phyloP scores from a whole-genome alignment of 1,139 yeast genomes.

The Debaryomyces robertsiae region DNA sequence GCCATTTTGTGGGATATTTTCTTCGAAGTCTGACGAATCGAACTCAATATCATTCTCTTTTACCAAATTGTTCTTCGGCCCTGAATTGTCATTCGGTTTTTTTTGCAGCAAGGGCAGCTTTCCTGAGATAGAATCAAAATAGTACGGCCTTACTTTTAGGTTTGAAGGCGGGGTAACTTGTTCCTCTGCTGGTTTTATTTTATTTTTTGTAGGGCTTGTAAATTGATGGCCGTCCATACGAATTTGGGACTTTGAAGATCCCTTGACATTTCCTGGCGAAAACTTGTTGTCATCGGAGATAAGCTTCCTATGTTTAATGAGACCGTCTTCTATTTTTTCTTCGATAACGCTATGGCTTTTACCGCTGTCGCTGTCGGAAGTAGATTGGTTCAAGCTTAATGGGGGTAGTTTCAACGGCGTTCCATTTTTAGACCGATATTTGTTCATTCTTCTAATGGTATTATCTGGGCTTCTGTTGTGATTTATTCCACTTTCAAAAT shows the following conservation, averaged over 20 bases:
- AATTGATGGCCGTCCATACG: slow-evolving; percentile 1
- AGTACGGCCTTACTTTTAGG: slow-evolving; percentile 16
- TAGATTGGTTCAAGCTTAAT: slow-evolving; percentile 10
- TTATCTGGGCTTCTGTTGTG: slow-evolving; percentile 12
- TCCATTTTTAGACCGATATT: slow-evolving; percentile 19
- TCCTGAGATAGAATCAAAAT: slow-evolving; percentile 6
- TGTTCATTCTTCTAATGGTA: slow-evolving; percentile 7
- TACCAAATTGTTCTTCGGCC: background rate
- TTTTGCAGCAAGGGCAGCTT: slow-evolving; percentile 8
- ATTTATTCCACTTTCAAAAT: background rate
- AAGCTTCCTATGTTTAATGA: slow-evolving; percentile 21
- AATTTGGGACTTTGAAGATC: background rate
- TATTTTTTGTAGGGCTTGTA: slow-evolving; percentile 4
- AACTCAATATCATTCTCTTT: slow-evolving; percentile 20
- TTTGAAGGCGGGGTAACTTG: slow-evolving; percentile 16
- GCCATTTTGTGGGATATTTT: background rate
- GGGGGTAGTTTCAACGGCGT: slow-evolving; percentile 21
- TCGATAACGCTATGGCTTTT: background rate
- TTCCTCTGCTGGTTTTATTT: background rate
- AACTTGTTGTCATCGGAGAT: slow-evolving; percentile 27
- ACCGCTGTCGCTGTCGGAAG: slow-evolving; percentile 1
- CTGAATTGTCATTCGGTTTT: background rate
- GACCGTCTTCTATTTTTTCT: slow-evolving; percentile 17
- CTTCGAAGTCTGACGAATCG: slow-evolving; percentile 21
- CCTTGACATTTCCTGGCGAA: slow-evolving; percentile 18